Evolutionary conservation across 768 basidiomycete genomes (phyloP).

Genomic region (Rhodotorula babjevae): DNA sequence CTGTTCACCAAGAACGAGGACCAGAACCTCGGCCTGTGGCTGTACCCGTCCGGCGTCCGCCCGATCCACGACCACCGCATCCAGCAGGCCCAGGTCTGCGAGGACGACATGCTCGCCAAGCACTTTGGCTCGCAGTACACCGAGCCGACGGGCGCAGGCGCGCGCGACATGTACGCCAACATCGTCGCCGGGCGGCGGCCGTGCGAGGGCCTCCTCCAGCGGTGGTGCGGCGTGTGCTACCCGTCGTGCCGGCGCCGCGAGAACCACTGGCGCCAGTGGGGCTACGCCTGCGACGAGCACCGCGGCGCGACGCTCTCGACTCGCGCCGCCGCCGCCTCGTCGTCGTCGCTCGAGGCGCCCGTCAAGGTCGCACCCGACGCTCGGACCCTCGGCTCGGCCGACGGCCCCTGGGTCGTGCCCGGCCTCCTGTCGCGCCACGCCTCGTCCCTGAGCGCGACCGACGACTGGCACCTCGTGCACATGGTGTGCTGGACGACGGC

Average conservation of each 20-base stretch:
- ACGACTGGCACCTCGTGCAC: slow-evolving; percentile 37
- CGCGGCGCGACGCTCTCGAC: slow-evolving; percentile 28
- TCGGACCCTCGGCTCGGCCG: slow-evolving; percentile 17
- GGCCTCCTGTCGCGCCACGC: slow-evolving; percentile 29
- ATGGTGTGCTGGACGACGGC: slow-evolving; percentile 24
- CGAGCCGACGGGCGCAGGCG: slow-evolving; percentile 21
- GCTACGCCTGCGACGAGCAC: slow-evolving; percentile 33
- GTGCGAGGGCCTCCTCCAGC: slow-evolving; percentile 30
- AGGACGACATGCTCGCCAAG: slow-evolving; percentile 39
- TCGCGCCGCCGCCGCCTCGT: neutral
- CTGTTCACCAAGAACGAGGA: slow-evolving; percentile 32
- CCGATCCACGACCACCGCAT: slow-evolving; percentile 38
- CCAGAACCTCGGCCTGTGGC: slow-evolving; percentile 34
- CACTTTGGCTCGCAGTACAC: slow-evolving; percentile 26
- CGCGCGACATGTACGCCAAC: slow-evolving; percentile 37
- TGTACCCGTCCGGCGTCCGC: slow-evolving; percentile 26
- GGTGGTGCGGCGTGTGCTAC: slow-evolving; percentile 39
- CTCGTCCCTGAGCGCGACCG: slow-evolving; percentile 12
- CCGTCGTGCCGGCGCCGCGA: slow-evolving; percentile 27
- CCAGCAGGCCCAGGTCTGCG: slow-evolving; percentile 36
- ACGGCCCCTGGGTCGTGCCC: slow-evolving; percentile 38
- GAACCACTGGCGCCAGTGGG: slow-evolving; percentile 23
- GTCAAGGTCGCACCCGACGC: slow-evolving; percentile 9
- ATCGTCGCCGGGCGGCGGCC: slow-evolving; percentile 18
- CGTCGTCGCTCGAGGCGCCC: slow-evolving; percentile 1